Base-by-base conservation (phyloP, 441 rosid species). In the Kokia cookei region DNA sequence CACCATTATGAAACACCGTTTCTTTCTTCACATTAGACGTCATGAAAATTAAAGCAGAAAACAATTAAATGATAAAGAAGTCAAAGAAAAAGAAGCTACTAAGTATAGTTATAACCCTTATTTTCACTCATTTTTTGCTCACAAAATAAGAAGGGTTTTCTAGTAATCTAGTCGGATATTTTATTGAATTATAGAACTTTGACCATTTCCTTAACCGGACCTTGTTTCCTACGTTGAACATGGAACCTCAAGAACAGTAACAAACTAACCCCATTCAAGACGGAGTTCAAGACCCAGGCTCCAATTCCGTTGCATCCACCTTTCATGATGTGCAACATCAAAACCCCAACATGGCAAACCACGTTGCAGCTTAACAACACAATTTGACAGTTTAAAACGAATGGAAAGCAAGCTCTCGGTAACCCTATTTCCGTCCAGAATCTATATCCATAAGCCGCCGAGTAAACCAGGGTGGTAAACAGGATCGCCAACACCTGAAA, bases 291-390 rank as follows among this genome's bases (percentile, higher is more conserved):
- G 22, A 76, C 65, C 97, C 98, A 93, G 14, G 96, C 97, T 9
- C 97, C 92, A 15, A 93, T 89, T 9, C 97, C 98, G 59, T 89
- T 92, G 58, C 97, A 93, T 7, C 98, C 98, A 3, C 98, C 98
- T 78, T 90, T 90, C 84, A 88, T 61, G 35, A 90, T 82, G 69
- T 92, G 94, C 69, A 90, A 76, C 74, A 82, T 27, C 40, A 90
- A 83, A 50, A 93, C 96, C 8, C 94, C 96, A 0, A 86, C 86
- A 69, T 93, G 96, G 79, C 96, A 88, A 60, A 82, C 85, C 53
- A 92, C 71, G 76, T 93, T 90, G 73, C 94, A 90, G 0, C 93
- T 85, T 75, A 93, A 72, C 61, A 89, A 51, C 71, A 85, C 74
- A 26, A 86, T 75, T 79, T 89, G 97, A 81, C 94, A 92, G 58